Evolutionary conservation across 1,139 yeast species (phyloP), one percentile per base, ranked within the genome.

Genomic region (Blastobotrys apis): DNA sequence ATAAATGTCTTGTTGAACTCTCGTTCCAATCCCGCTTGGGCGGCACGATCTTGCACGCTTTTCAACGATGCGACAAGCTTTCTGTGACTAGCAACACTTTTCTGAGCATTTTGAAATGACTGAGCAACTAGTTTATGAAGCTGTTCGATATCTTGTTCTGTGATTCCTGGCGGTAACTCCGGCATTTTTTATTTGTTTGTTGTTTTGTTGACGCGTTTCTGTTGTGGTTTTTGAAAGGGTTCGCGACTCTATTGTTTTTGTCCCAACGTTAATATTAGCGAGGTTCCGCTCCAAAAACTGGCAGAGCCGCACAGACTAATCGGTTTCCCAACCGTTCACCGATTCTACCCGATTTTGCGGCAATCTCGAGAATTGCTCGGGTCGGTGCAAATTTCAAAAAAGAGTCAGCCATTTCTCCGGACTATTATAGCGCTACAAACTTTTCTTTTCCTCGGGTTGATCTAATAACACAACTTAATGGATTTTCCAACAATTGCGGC

Each of bases 81-180:
- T 38, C 85, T 71, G 63, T 88, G 97, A 2, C 90, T 83, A 0
- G 92, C 81, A 30, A 81, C 71, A 1, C 85, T 73, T 31, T 65
- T 51, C 57, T 90, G 97, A 0, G 94, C 87, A 48, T 83, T 92
- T 57, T 84, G 94, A 59, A 90, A 90, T 2, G 82, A 80, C 46
- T 77, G 80, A 0, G 84, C 79, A 56, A 86, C 51, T 16, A 59
- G 51, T 3, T 43, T 37, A 15, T 53, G 47, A 32, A 61, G 50
- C 32, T 47, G 45, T 4, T 42, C 45, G 8, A 58, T 41, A 38
- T 57, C 61, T 13, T 48, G 47, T 21, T 43, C 48, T 2, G 53
- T 43, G 4, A 49, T 50, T 12, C 15, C 23, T 27, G 32, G 17
- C 21, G 26, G 19, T 13, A 29, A 13, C n/a, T 9, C 13, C 32